Base-by-base conservation (phyloP, 2,329 filamentous ascomycete species). In the Nothopassalora personata region DNA sequence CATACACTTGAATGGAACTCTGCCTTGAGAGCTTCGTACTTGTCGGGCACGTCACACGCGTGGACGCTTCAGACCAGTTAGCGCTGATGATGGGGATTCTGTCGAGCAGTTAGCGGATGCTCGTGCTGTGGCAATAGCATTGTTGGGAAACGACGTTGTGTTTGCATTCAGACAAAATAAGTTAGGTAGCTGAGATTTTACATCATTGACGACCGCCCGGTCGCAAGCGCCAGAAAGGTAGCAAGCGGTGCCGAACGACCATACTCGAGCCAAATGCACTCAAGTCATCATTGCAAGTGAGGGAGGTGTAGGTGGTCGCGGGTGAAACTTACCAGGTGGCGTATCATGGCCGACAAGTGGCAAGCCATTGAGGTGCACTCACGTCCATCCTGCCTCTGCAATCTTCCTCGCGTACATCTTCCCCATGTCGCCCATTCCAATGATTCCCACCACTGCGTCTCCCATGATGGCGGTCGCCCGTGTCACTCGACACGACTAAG, bases 261-360 rank as follows among this genome's bases (percentile, higher is more conserved):
- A 91, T 96, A 83, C 93, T 97, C 93, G 91, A 97, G 93, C 93
- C 93, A 97, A 97, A 97, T 97, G 93, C 93, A 92, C 93, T 97
- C 93, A 93, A 91, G 93, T 97, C 93, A 97, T 97, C 93, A 95
- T 91, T 74, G 75, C 75, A 76, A 60, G 50, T 30, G 49, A 57
- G 58, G 59, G 61, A 60, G 53, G 45, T 53, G 45, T 59, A 34
- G 45, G 56, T 48, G 58, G 54, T 60, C 51, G 53, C 46, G 46
- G 51, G 56, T 45, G 48, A 54, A 28, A 70, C 75, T 72, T 74
- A 76, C 73, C 75, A 71, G 67, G 52, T 39, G 39, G 15, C 9
- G 30, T 27, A 28, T 36, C 11, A 9, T 28, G 30, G 36, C 36
- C 43, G 6, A 28, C 43, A 5, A 30, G 15, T 34, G 31, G 9